Conservation (phyloP, 495 filamentous ascomycete genomes). For the Terfezia boudieri region DNA sequence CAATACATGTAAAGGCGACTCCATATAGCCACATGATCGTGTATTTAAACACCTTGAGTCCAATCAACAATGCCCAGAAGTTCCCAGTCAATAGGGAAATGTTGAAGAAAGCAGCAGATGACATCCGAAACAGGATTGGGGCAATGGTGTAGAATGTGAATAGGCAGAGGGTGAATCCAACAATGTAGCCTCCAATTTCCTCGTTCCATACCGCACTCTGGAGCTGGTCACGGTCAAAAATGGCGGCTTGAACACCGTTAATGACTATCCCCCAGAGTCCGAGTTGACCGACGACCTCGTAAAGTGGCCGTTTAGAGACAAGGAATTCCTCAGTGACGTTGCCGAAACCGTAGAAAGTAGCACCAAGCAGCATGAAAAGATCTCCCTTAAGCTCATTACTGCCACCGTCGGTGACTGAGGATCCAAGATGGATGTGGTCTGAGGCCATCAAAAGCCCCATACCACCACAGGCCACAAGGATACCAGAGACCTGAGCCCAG, state of each 20-base stretch:
- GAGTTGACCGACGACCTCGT: constrained; percentile 83
- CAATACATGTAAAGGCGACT: constrained; percentile 79
- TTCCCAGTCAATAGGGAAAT: constrained; percentile 83
- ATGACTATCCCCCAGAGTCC: constrained; percentile 76
- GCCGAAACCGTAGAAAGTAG: constrained; percentile 73
- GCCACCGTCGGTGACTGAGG: constrained; percentile 31
- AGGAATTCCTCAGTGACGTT: constrained; percentile 89
- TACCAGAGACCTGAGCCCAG: constrained; percentile 57
- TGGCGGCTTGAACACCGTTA: constrained; percentile 71
- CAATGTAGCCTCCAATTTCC: constrained; percentile 53
- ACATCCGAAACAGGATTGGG: constrained; percentile 69
- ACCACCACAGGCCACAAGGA: constrained; percentile 75
- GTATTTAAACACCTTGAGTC: constrained; percentile 62
- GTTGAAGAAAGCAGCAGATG: constrained; percentile 86
- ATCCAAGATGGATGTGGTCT: constrained; percentile 50
- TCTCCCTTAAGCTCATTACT: constrained; percentile 77
- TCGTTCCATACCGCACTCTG: constrained; percentile 40
- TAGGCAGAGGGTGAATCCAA: constrained; percentile 68
- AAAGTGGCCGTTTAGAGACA: constrained; percentile 62
- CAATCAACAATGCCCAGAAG: constrained; percentile 91
- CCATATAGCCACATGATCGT: constrained; percentile 78
- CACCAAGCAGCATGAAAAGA: constrained; percentile 69
- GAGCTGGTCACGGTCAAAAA: constrained; percentile 68
- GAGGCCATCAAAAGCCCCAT: constrained; percentile 74
- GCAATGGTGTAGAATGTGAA: constrained; percentile 68